Percentiles rank a stretch among this genome's conserved stretches.
Evolutionary conservation across 169 alveolate genomes (phyloP).

Genomic region (Theileria luwenshuni): DNA sequence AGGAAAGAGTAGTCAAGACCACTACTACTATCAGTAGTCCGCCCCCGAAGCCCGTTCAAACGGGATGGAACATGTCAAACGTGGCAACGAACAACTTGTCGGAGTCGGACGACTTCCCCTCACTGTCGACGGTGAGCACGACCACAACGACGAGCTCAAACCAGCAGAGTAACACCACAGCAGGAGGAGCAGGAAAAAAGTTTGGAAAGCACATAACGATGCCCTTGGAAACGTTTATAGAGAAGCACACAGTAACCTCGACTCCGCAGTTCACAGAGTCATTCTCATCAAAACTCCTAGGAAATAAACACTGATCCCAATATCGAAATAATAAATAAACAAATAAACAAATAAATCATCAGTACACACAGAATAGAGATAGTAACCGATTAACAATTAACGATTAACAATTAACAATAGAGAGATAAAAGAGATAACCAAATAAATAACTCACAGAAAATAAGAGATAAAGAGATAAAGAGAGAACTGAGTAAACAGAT

Average conservation of each 20-base stretch:
- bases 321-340: too few relatives aligned
- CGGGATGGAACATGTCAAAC: constrained; percentile 59
- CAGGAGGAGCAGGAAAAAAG: constrained; percentile 3
- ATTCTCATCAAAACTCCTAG: constrained; percentile 60
- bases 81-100: constrained; percentile 28
- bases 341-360: too few relatives aligned
- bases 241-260: constrained; percentile 29
- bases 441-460: too few relatives aligned
- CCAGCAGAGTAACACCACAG: constrained; percentile 12
- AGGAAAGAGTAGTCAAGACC: constrained; percentile 5
- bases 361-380: too few relatives aligned
- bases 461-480: too few relatives aligned
- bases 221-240: constrained; percentile 60
- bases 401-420: too few relatives aligned
- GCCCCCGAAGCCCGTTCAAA: constrained; percentile 19
- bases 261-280: constrained; percentile 40
- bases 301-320: constrained; percentile 45
- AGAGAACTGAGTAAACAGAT: too few relatives aligned
- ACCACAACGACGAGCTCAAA: constrained; percentile 11
- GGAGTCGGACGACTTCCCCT: constrained; percentile 62
- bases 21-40: too few relatives aligned
- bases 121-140: constrained; percentile 34
- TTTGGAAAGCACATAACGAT: constrained; percentile 51
- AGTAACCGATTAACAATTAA: too few relatives aligned
- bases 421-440: too few relatives aligned